phyloP scores from a whole-genome alignment of 257 asterid genomes.

The Lantana camara region DNA sequence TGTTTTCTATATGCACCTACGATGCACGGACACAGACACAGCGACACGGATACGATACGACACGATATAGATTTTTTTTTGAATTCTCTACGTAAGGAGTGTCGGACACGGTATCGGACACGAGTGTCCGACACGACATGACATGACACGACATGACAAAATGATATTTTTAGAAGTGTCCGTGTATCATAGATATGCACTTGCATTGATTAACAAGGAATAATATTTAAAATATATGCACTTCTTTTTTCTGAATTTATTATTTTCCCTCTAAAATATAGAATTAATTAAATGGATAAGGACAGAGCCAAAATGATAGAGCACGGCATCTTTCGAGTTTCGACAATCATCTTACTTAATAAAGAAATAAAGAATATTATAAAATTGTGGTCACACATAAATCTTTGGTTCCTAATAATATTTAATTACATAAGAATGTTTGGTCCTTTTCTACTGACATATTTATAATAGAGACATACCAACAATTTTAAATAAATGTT shows the following conservation, averaged over 20 bases:
- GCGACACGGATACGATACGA: too few species aligned
- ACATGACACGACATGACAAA: too few species aligned
- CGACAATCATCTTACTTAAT: conserved; percentile 26
- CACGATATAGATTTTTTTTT: too few species aligned
- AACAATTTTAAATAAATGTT: not conserved
- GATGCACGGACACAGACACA: too few species aligned
- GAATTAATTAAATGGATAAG: conserved; percentile 26
- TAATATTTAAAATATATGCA: not conserved
- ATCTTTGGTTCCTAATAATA: not conserved
- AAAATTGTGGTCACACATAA: not conserved
- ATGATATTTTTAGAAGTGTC: too few species aligned
- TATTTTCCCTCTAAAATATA: too few species aligned
- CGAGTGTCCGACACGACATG: too few species aligned
- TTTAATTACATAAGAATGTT: not conserved
- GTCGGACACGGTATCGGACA: too few species aligned
- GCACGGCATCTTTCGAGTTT: conserved; percentile 4
- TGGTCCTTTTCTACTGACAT: not conserved
- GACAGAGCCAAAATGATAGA: conserved; percentile 20
- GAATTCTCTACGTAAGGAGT: too few species aligned
- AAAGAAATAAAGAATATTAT: not conserved
- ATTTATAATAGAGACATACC: not conserved
- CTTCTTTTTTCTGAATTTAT: too few species aligned
- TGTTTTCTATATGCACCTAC: too few species aligned
- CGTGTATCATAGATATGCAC: too few species aligned
- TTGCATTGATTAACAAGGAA: not conserved